Percentiles rank a stretch among this genome's conserved stretches.
phyloP scores from a whole-genome alignment of 2,329 filamentous ascomycete genomes.

The Tolypocladium album region DNA sequence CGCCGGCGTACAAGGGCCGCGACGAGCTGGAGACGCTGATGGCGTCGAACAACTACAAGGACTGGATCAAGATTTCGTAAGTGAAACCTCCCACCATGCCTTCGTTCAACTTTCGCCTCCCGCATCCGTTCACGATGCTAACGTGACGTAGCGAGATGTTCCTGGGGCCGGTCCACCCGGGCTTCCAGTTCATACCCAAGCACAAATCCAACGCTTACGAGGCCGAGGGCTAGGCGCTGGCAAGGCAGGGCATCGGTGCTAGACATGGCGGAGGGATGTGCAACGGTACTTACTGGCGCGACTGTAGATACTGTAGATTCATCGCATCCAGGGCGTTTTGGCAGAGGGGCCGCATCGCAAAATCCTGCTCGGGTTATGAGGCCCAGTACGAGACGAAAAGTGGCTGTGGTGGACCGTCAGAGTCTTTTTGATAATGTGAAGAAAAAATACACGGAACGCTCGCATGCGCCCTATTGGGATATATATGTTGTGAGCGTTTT shows the following conservation, averaged over 20 bases:
- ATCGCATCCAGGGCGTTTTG: background rate
- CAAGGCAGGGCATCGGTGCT: background rate
- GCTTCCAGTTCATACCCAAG: slow-evolving; percentile 93
- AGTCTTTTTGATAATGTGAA: background rate
- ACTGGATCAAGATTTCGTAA: slow-evolving; percentile 98
- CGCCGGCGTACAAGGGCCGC: slow-evolving; percentile 71
- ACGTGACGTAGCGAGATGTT: slow-evolving; percentile 74
- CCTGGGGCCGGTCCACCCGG: slow-evolving; percentile 77
- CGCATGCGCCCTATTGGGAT: background rate
- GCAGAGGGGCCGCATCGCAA: background rate
- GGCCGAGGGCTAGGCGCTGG: slow-evolving; percentile 47
- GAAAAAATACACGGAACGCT: background rate
- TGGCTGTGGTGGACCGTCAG: background rate
- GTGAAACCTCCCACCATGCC: slow-evolving; percentile 17
- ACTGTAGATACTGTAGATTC: background rate
- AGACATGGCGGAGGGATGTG: background rate
- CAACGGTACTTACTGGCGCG: background rate
- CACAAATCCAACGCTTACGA: slow-evolving; percentile 93
- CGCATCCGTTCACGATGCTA: background rate
- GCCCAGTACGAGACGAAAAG: background rate
- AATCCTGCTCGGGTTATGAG: background rate
- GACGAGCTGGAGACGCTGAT: slow-evolving; percentile 92
- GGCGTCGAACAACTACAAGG: slow-evolving; percentile 81
- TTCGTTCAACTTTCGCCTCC: background rate
- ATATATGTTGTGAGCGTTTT: background rate